phyloP scores from a whole-genome alignment of 495 filamentous ascomycete species.

The Podospora sp. region DNA sequence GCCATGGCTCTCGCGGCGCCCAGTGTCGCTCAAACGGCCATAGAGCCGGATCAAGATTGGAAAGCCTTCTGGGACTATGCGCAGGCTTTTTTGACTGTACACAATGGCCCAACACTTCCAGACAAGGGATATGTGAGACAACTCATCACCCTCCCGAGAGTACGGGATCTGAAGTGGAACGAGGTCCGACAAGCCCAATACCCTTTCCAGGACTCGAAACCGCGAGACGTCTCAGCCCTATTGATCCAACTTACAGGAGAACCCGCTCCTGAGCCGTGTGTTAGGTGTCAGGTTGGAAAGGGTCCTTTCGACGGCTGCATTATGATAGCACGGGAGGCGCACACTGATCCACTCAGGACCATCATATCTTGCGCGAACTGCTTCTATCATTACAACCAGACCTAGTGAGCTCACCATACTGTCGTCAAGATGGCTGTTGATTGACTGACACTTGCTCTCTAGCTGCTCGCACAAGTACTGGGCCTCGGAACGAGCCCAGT shows the following conservation, averaged over 20 bases:
- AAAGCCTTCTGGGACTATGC: slow-evolving; percentile 28
- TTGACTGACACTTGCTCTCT: too few species aligned
- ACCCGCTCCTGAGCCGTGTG: slow-evolving; percentile 30
- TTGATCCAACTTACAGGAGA: slow-evolving; percentile 38
- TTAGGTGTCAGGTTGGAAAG: slow-evolving; percentile 28
- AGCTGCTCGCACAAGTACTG: slow-evolving; percentile 33
- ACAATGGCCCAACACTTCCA: slow-evolving; percentile 23
- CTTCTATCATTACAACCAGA: slow-evolving; percentile 36
- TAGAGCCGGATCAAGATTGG: not conserved
- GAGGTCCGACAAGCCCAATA: slow-evolving; percentile 10
- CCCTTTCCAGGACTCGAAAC: slow-evolving; percentile 27
- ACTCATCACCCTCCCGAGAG: slow-evolving; percentile 27
- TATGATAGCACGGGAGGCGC: slow-evolving; percentile 30
- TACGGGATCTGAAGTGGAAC: slow-evolving; percentile 34
- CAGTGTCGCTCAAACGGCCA: too few species aligned
- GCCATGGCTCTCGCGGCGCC: too few species aligned
- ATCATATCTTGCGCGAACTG: slow-evolving; percentile 39
- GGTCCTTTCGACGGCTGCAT: slow-evolving; percentile 38
- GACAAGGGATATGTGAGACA: slow-evolving; percentile 17
- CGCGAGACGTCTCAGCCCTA: slow-evolving; percentile 35
- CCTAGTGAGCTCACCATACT: not conserved
- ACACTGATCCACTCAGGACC: not conserved
- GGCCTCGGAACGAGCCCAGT: slow-evolving; percentile 24
- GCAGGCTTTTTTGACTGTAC: slow-evolving; percentile 23
- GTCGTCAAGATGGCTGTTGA: too few species aligned